Evolutionary conservation across 306 rosid genomes (phyloP).

Genomic region (Acmispon strigosus): DNA sequence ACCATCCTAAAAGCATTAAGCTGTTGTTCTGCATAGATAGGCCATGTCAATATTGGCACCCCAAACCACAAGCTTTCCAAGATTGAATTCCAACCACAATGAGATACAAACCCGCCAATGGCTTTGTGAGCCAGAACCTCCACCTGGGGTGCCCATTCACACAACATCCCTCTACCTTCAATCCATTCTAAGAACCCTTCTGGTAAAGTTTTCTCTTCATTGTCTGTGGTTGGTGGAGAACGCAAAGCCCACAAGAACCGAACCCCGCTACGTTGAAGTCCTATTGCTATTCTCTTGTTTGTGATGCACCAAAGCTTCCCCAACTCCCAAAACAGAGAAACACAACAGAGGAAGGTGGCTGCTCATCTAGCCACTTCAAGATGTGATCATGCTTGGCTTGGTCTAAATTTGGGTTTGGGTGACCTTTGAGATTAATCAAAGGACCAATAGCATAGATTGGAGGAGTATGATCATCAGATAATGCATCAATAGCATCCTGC

Average conservation of each 20-base stretch:
- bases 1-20: conserved; percentile 51
- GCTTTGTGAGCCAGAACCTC: conserved; percentile 47
- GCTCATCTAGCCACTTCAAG: conserved; percentile 55
- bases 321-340: conserved; percentile 63
- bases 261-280: conserved; percentile 34
- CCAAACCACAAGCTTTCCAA: conserved; percentile 69
- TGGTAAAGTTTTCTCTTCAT: conserved; percentile 25
- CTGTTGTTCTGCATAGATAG: conserved; percentile 63
- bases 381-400: conserved; percentile 33
- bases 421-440: conserved; percentile 34
- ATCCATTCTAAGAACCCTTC: conserved; percentile 52
- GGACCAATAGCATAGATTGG: conserved; percentile 58
- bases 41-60: conserved; percentile 65
- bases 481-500: conserved; percentile 21
- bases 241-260: conserved; percentile 54
- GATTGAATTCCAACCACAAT: conserved; percentile 68
- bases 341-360: conserved; percentile 40
- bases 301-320: conserved; percentile 44
- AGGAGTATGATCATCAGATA: conserved; percentile 27
- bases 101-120: conserved; percentile 50
- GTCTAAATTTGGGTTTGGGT: conserved; percentile 26
- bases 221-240: conserved; percentile 18
- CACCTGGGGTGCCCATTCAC: conserved; percentile 63
- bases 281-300: conserved; percentile 52
- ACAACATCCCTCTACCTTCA: conserved; percentile 46